Evolutionary conservation across 2,329 filamentous ascomycete genomes (phyloP), one percentile per base, ranked within the genome.

Genomic region (Uncinocarpus reesii): DNA sequence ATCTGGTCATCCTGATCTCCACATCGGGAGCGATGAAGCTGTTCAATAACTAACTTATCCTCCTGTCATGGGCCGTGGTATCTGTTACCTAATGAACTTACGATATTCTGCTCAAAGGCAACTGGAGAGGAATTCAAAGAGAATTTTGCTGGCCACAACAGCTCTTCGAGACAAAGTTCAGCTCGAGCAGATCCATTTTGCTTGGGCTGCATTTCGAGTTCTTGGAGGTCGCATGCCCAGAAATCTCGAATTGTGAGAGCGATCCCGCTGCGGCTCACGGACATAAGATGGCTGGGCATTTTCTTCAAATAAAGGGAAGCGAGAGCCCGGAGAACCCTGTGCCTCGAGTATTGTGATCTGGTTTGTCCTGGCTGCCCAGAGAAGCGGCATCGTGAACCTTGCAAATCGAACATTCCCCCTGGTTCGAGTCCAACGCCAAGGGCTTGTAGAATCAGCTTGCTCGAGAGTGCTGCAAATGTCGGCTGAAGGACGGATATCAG

Each of bases 61-160:
- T 32, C 2, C 2, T 7, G 40, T 21, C 26, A 11, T 29, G 10
- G 24, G 41, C 18, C 8, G 41, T 43, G 28, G 41, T 43, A 43
- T 43, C 34, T 10, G 41, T 43, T 43, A 43, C 41, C 41, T 43
- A 43, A 43, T 43, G 16, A 7, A 15, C 15, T n/a, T 24, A 20
- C 2, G 15, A 4, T 10, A 21, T 7, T n/a, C 4, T 24, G 21
- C 4, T 10, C 11, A 42, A 13, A 8, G n/a, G 23, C 4, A 24
- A 16, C 15, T 32, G 20, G 40, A 42, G 15, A 31, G 32, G 26
- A 21, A 21, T 20, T 21, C 16, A 15, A 3, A 13, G n/a, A n/a
- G n/a, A n/a, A n/a, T n/a, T n/a, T n/a, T n/a, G n/a, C n/a, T n/a
- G n/a, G n/a, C n/a, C n/a, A n/a, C n/a, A n/a, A n/a, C n/a, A n/a